Evolutionary conservation across 116 monocot genomes (phyloP), one percentile per base, ranked within the genome.

Genomic region (Papilionanthe hybrid): DNA sequence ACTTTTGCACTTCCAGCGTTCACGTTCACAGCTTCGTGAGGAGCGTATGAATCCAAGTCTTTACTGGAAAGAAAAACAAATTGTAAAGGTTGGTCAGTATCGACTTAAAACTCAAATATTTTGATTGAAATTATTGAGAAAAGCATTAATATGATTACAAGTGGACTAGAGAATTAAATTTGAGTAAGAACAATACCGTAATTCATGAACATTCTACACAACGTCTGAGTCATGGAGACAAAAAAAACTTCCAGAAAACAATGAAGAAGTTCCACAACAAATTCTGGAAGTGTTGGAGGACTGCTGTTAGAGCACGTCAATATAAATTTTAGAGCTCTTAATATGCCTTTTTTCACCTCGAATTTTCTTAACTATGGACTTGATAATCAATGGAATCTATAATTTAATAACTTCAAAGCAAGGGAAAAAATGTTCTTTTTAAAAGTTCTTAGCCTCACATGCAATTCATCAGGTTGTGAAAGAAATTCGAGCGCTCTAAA

Each of bases 1-100:
- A 41, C 27, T n/a, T 79, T 47, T 66, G 80, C 73, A 29, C 73
- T 75, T 42, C 48, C 27, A 3, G 76, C n/a, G 28, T 29, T 63
- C 0, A 72, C 67, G 29, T 41, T 83, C 25, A 42, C 77, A 13
- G 28, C 77, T 53, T 83, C 80, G 20, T 15, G 58, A 42, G 53
- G 18, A 37, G 75, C 79, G 74, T 81, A 75, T 23, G 50, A 13
- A 43, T 10, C 58, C 77, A 56, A 65, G 27, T 80, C 79, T 17
- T 78, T 29, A 72, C 83, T 86, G 78, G n/a, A 58, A 60, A 60
- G 23, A 60, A 60, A 60, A 13, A 60, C 60, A 60, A 23, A 60
- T 23, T 23, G 11, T 32, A 55, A 12, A 49, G 45, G 11, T 69
- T 69, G 69, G 15, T 69, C 69, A 69, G 30, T 69, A 32, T 4